Percentiles rank a stretch among this genome's conserved stretches.
Conservation (phyloP, 2,329 filamentous ascomycete genomes). For the Cladosporium phlei region DNA sequence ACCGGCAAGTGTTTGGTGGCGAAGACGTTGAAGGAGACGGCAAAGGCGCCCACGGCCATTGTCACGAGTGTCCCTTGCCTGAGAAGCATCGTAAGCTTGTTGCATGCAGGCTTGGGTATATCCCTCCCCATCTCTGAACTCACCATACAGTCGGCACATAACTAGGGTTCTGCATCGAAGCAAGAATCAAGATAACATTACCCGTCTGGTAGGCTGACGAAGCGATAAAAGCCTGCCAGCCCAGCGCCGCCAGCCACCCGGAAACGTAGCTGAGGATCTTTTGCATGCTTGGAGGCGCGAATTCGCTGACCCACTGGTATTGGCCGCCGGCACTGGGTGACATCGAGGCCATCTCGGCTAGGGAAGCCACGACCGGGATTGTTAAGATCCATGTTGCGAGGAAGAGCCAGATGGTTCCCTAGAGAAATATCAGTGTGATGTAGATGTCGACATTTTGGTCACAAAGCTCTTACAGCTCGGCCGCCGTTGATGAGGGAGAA, state of each 20-base stretch:
- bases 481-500: slow-evolving; percentile 30
- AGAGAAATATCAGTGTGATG: background rate
- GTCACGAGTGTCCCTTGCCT: slow-evolving; percentile 43
- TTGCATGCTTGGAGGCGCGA: slow-evolving; percentile 36
- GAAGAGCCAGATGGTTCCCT: slow-evolving; percentile 28
- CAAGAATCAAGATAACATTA: slow-evolving; percentile 30
- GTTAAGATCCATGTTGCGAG: slow-evolving; percentile 28
- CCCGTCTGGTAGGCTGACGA: slow-evolving; percentile 22
- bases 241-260: slow-evolving; percentile 36
- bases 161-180: slow-evolving; percentile 35
- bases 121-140: background rate
- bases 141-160: slow-evolving; percentile 22
- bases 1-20: slow-evolving; percentile 24
- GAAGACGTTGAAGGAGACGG: slow-evolving; percentile 27
- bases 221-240: slow-evolving; percentile 35
- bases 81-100: slow-evolving; percentile 5
- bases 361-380: slow-evolving; percentile 24
- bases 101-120: slow-evolving; percentile 13
- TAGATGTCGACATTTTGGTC: background rate
- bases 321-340: slow-evolving; percentile 21
- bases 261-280: slow-evolving; percentile 40
- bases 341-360: slow-evolving; percentile 31
- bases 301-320: slow-evolving; percentile 33
- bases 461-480: slow-evolving; percentile 17
- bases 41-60: slow-evolving; percentile 21